Conservation (phyloP, 306 rosid species). For the Acacia confusa region DNA sequence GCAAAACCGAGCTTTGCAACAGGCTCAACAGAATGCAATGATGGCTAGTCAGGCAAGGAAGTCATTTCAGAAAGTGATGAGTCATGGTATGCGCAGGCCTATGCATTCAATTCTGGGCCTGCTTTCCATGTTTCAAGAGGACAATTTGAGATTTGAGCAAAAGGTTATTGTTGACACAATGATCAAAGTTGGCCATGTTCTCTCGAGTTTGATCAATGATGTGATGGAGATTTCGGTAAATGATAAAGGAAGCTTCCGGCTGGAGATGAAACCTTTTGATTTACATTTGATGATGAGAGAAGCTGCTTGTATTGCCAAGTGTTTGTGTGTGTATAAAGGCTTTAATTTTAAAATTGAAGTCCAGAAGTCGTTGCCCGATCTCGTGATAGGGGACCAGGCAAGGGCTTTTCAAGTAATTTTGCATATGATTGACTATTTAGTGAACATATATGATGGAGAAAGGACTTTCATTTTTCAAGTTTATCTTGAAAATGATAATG, state of each 20-base stretch:
- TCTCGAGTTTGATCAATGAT: conserved; percentile 68
- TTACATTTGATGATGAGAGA: conserved; percentile 72
- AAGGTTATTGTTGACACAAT: conserved; percentile 63
- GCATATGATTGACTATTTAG: conserved; percentile 68
- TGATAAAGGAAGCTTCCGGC: conserved; percentile 51
- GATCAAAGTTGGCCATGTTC: conserved; percentile 65
- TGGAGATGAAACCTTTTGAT: conserved; percentile 63
- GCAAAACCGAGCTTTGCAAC: conserved; percentile 70
- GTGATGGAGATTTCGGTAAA: conserved; percentile 64
- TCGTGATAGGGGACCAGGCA: conserved; percentile 70
- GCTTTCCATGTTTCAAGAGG: conserved; percentile 59
- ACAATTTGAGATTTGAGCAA: conserved; percentile 46
- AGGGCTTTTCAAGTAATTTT: conserved; percentile 76
- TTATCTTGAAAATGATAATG: conserved; percentile 34
- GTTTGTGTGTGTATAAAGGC: conserved; percentile 64
- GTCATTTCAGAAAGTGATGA: conserved; percentile 77
- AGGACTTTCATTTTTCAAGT: conserved; percentile 51
- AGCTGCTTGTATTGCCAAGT: conserved; percentile 70
- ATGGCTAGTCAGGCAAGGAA: conserved; percentile 85
- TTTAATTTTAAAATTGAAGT: conserved; percentile 58
- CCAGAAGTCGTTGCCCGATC: conserved; percentile 63
- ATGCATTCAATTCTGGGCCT: conserved; percentile 73
- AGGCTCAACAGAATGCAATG: conserved; percentile 67
- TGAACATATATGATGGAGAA: conserved; percentile 45
- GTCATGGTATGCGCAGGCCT: conserved; percentile 80